Conservation (phyloP, 2,329 filamentous ascomycete genomes). For the Aspergillus japonicus region DNA sequence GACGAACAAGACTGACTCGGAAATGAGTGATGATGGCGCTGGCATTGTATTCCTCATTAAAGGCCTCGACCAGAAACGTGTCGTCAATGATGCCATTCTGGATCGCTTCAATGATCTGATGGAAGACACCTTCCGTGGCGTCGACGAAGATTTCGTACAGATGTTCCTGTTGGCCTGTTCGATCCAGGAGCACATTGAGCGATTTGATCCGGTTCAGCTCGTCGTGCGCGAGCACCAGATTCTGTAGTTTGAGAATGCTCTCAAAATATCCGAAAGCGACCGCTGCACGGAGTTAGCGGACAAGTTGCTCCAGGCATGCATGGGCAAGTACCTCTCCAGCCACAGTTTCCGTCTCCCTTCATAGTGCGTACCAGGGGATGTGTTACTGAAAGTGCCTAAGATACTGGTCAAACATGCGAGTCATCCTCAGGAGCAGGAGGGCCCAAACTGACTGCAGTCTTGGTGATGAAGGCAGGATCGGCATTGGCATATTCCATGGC, state of each 20-base stretch:
- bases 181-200: conserved; percentile 68
- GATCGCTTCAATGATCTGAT: conserved; percentile 60
- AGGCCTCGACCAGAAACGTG: conserved; percentile 61
- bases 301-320: conserved; percentile 9
- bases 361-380: conserved; percentile 87
- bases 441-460: conserved; percentile 66
- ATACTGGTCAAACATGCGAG: conserved; percentile 13
- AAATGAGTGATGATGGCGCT: conserved; percentile 83
- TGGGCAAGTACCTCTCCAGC: conserved; percentile 83
- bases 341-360: conserved; percentile 92
- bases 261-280: conserved; percentile 94
- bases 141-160: conserved; percentile 82
- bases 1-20: conserved; percentile 49
- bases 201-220: conserved; percentile 72
- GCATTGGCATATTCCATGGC: conserved; percentile 84
- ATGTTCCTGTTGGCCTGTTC: conserved; percentile 65
- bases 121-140: conserved; percentile 68
- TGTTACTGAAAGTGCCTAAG: conserved; percentile 75
- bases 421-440: neutral
- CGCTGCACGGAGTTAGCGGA: conserved; percentile 54
- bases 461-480: conserved; percentile 78
- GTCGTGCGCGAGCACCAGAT: conserved; percentile 62
- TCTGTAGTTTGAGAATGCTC: conserved; percentile 67
- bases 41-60: conserved; percentile 70
- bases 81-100: conserved; percentile 56